Conservation (phyloP, 139 green algal genomes). For the Spirogloea muscicola region DNA sequence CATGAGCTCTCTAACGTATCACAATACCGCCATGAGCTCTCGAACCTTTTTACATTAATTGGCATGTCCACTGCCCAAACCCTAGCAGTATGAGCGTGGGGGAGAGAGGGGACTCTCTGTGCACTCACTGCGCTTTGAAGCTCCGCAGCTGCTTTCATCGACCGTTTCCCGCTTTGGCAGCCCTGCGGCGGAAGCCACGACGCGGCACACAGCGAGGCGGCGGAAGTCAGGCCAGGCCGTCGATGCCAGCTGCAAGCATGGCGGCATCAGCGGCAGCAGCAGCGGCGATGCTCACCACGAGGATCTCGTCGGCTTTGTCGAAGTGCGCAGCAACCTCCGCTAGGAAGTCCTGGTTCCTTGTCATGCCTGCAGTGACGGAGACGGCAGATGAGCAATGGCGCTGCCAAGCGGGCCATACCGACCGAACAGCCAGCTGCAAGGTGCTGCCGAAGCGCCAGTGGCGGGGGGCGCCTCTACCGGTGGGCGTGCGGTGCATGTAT, state of each 20-base stretch:
- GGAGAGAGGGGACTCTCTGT: too few species aligned
- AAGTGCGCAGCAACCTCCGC: neutral
- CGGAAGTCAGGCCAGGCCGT: neutral
- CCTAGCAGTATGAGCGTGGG: too few species aligned
- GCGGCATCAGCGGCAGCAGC: neutral
- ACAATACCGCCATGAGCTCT: too few species aligned
- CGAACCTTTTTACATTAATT: too few species aligned
- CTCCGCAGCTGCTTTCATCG: neutral
- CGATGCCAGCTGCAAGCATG: too few species aligned
- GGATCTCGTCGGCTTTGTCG: neutral
- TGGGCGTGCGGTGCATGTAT: conserved; percentile 4
- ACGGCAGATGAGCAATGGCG: too few species aligned
- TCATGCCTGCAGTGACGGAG: conserved; percentile 10
- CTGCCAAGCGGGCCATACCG: too few species aligned
- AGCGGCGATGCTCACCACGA: conserved; percentile 1
- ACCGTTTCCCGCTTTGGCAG: conserved; percentile 6
- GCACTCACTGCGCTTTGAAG: neutral
- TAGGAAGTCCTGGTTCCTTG: neutral
- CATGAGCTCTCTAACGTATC: too few species aligned
- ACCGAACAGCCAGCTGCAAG: too few species aligned
- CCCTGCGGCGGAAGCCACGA: too few species aligned
- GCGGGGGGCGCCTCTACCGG: neutral
- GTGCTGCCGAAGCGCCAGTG: neutral
- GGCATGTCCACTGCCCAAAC: too few species aligned
- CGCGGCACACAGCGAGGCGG: neutral